A percentile compares a stretch with the other conserved stretches of the same genome.
Conservation (phyloP, 345 rosid species). For the Salix dunnii region DNA sequence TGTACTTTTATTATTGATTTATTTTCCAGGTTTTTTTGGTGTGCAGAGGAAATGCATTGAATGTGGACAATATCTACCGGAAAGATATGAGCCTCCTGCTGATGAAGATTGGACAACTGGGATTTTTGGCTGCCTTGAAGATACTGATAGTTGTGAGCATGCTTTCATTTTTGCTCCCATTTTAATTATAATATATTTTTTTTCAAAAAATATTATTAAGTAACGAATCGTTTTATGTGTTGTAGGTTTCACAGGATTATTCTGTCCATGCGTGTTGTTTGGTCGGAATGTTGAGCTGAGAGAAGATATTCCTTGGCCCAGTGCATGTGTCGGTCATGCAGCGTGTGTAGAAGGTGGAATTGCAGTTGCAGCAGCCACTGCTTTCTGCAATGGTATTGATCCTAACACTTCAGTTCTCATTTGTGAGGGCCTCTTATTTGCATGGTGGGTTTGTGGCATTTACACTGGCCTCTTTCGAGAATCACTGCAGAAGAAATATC, state of each 20-base stretch:
- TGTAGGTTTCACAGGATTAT: conserved; percentile 69
- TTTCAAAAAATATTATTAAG: not conserved
- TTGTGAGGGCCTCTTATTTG: conserved; percentile 65
- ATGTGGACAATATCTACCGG: conserved; percentile 80
- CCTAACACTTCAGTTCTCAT: conserved; percentile 75
- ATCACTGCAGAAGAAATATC: conserved; percentile 77
- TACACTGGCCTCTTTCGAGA: conserved; percentile 74
- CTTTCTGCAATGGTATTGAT: conserved; percentile 66
- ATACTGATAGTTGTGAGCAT: conserved; percentile 63
- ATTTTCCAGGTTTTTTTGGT: no score
- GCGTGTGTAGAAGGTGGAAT: conserved; percentile 86
- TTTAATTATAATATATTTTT: not conserved
- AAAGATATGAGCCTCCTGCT: conserved; percentile 79
- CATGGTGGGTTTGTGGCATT: conserved; percentile 92
- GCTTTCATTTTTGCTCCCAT: not conserved
- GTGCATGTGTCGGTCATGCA: conserved; percentile 80
- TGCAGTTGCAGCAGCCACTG: conserved; percentile 63
- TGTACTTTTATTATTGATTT: no score
- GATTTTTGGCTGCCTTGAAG: conserved; percentile 63
- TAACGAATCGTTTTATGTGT: not conserved
- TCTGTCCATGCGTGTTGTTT: conserved; percentile 78
- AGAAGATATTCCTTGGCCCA: conserved; percentile 68
- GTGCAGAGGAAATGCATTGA: conserved; percentile 48
- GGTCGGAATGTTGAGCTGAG: conserved; percentile 73
- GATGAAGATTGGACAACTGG: conserved; percentile 95